Conservation (phyloP, 2,329 filamentous ascomycete genomes). For the Tricladium varicosporioides region DNA sequence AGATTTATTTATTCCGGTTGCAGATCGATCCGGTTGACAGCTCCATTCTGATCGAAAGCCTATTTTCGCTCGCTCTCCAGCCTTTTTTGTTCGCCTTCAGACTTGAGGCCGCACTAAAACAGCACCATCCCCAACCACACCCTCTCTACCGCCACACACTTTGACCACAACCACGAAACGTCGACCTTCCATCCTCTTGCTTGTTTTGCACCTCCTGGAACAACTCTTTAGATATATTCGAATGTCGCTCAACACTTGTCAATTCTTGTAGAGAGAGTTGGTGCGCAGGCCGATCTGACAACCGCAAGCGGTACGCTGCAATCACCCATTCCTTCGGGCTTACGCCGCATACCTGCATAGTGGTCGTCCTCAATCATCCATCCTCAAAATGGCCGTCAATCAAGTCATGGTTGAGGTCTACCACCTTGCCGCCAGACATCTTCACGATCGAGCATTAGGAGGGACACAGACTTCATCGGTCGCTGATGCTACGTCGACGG, state of each 20-base stretch:
- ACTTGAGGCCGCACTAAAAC: neutral
- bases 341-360: slow-evolving; percentile 12
- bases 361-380: neutral
- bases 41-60: no score
- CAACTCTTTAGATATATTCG: neutral
- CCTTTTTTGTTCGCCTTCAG: neutral
- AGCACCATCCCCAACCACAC: neutral
- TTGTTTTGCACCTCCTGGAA: neutral
- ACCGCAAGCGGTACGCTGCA: slow-evolving; percentile 4
- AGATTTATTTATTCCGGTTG: no score
- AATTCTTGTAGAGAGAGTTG: neutral
- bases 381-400: slow-evolving; percentile 28
- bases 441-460: slow-evolving; percentile 14
- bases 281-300: neutral
- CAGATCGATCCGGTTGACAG: no score
- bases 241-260: neutral
- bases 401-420: slow-evolving; percentile 28
- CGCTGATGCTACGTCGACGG: slow-evolving; percentile 7
- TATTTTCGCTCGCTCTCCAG: neutral
- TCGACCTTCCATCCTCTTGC: neutral
- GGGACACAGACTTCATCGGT: slow-evolving; percentile 17
- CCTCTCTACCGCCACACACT: neutral
- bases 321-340: slow-evolving; percentile 11
- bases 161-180: neutral
- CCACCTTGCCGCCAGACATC: slow-evolving; percentile 24